These are phyloP conservation scores for Vitis hybrid DNA, from an alignment of 177 flowering plant genomes.

Conservation along the genomic window DNA sequence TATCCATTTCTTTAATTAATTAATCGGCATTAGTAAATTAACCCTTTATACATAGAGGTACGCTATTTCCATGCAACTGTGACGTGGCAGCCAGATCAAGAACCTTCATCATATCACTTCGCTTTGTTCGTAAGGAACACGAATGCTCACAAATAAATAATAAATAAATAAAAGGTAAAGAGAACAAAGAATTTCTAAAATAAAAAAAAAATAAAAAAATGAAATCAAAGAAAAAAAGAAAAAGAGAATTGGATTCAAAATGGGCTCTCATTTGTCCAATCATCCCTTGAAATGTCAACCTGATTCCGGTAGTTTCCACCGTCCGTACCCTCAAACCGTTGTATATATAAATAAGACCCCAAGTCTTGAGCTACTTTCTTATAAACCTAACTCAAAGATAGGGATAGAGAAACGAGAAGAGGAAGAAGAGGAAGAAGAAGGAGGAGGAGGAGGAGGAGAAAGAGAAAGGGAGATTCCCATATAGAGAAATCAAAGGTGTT, in stretches of 20 bases:
- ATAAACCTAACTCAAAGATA: neutral
- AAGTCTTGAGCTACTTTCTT: neutral
- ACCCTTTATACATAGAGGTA: too few relatives aligned
- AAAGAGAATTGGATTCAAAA: constrained; percentile 28
- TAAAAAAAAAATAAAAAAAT: neutral
- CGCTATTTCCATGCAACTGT: neutral
- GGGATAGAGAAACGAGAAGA: neutral
- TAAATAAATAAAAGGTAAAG: constrained; percentile 2
- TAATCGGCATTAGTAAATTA: too few relatives aligned
- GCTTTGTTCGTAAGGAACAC: constrained; percentile 29
- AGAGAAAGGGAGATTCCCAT: neutral
- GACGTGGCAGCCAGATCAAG: constrained; percentile 31
- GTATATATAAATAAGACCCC: constrained; percentile 18
- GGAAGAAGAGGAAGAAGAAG: neutral
- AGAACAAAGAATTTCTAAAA: constrained; percentile 2
- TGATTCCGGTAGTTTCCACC: constrained; percentile 16
- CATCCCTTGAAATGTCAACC: constrained; percentile 31
- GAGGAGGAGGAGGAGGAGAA: neutral
- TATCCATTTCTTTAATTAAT: too few relatives aligned
- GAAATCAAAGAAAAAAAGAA: neutral
- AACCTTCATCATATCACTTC: constrained; percentile 21
- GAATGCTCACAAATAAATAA: constrained; percentile 5
- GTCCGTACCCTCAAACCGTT: constrained; percentile 22
- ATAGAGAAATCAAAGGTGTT: too few relatives aligned
- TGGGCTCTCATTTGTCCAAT: constrained; percentile 28